These are phyloP conservation scores for Seiridium unicorne DNA, from an alignment of 2,329 filamentous ascomycete species.

Conservation along the genomic window DNA sequence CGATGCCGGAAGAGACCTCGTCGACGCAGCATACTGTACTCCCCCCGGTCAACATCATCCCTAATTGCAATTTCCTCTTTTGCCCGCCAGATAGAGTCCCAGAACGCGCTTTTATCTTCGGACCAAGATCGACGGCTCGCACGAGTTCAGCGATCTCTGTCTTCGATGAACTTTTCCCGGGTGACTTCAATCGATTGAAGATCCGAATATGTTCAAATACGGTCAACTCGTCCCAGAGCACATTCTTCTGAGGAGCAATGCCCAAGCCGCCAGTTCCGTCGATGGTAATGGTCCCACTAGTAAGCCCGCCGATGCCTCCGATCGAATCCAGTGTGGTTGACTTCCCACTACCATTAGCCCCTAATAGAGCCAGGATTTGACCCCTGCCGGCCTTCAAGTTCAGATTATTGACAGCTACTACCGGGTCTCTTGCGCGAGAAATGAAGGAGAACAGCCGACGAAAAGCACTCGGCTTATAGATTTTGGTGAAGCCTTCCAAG, in stretches of 20 bases:
- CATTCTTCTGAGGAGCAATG: slow-evolving; percentile 90
- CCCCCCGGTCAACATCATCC: slow-evolving; percentile 93
- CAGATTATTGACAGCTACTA: slow-evolving; percentile 76
- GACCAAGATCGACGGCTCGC: slow-evolving; percentile 67
- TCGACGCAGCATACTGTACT: slow-evolving; percentile 87
- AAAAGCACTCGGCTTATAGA: slow-evolving; percentile 67
- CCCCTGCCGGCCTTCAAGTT: slow-evolving; percentile 71
- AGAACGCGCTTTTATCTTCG: slow-evolving; percentile 70
- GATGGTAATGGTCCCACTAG: slow-evolving; percentile 73
- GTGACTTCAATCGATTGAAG: slow-evolving; percentile 79
- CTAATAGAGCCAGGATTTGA: slow-evolving; percentile 82
- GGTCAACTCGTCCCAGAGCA: slow-evolving; percentile 86
- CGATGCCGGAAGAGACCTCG: slow-evolving; percentile 85
- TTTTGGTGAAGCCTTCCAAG: slow-evolving; percentile 73
- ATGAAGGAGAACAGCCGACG: slow-evolving; percentile 49
- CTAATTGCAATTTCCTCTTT: slow-evolving; percentile 87
- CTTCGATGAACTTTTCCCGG: slow-evolving; percentile 51
- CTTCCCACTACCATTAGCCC: slow-evolving; percentile 89
- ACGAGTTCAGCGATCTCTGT: slow-evolving; percentile 64
- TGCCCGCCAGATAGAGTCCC: slow-evolving; percentile 86
- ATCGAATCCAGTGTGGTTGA: slow-evolving; percentile 87
- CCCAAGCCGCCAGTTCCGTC: slow-evolving; percentile 78
- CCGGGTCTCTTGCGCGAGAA: slow-evolving; percentile 55
- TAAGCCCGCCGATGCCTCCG: slow-evolving; percentile 75
- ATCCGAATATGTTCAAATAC: slow-evolving; percentile 82